These are phyloP conservation scores for Pisolithus sp. DNA, from an alignment of 768 basidiomycete genomes.

Conservation along the genomic window DNA sequence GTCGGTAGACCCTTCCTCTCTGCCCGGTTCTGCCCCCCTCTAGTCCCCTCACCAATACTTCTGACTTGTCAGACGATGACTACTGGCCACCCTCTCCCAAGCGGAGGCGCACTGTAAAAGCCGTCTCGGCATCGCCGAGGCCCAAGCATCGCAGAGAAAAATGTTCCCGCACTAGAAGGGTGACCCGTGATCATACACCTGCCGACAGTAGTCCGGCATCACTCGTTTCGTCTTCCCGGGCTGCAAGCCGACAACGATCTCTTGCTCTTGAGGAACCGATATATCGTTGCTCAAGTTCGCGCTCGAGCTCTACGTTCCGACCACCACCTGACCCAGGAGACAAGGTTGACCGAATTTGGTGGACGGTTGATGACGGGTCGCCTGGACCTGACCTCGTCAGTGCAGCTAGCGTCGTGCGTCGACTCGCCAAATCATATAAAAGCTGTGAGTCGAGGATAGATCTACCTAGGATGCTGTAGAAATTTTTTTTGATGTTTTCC, in stretches of 20 bases:
- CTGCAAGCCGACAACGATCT: constrained; percentile 34
- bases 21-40: constrained; percentile 15
- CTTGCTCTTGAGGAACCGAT: constrained; percentile 48
- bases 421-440: constrained; percentile 63
- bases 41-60: constrained; percentile 9
- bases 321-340: constrained; percentile 19
- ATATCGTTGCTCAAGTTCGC: constrained; percentile 51
- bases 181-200: constrained; percentile 16
- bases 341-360: constrained; percentile 31
- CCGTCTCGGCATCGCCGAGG: constrained; percentile 1
- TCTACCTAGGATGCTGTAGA: not conserved
- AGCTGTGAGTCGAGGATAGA: constrained; percentile 42
- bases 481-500: constrained; percentile 7
- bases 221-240: constrained; percentile 36
- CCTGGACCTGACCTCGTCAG: constrained; percentile 50
- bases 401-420: constrained; percentile 57
- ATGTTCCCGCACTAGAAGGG: constrained; percentile 18
- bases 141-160: not conserved
- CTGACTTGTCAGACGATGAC: not conserved
- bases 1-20: constrained; percentile 11
- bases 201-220: constrained; percentile 27
- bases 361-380: constrained; percentile 48
- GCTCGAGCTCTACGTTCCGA: constrained; percentile 54
- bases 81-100: constrained; percentile 18
- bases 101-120: constrained; percentile 13